Evolutionary conservation across 257 asterid species (phyloP).

Genomic region (Handroanthus guayacan): DNA sequence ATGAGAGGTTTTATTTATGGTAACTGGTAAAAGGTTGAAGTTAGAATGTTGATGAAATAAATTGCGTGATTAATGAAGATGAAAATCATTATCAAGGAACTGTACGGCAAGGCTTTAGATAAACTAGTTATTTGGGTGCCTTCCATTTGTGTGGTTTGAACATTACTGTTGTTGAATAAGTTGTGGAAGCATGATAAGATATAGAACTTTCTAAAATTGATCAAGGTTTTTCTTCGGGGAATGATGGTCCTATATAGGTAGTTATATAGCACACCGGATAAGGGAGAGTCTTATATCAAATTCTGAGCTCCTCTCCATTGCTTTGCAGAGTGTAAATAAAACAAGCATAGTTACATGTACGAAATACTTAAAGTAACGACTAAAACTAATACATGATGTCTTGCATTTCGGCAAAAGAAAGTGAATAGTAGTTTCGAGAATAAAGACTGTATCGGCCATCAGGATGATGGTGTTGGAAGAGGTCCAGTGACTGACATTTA

Average conservation of each 20-base stretch:
- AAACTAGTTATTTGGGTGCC: background rate
- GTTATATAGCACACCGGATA: constrained; percentile 5
- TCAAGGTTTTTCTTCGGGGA: background rate
- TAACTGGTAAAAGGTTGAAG: constrained; percentile 8
- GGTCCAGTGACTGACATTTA: background rate
- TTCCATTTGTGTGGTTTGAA: constrained; percentile 16
- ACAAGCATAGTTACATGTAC: background rate
- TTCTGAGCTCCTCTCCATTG: background rate
- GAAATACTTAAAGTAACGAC: background rate
- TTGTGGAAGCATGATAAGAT: background rate
- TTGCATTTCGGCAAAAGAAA: background rate
- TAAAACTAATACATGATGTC: background rate
- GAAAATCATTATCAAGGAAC: background rate
- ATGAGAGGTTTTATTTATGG: background rate
- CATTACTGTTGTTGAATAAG: background rate
- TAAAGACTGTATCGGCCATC: background rate
- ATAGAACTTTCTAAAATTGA: background rate
- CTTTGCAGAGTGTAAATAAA: constrained; percentile 4
- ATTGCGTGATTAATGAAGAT: constrained; percentile 5
- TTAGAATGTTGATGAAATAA: background rate
- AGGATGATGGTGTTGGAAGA: constrained; percentile 17
- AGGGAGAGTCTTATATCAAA: background rate
- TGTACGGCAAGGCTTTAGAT: background rate
- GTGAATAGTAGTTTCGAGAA: background rate
- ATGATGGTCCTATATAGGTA: background rate